Percentiles rank a stretch among this genome's conserved stretches.
These are phyloP conservation scores for Termitomyces sp. DNA, from an alignment of 768 basidiomycete species.

Conservation along the genomic window DNA sequence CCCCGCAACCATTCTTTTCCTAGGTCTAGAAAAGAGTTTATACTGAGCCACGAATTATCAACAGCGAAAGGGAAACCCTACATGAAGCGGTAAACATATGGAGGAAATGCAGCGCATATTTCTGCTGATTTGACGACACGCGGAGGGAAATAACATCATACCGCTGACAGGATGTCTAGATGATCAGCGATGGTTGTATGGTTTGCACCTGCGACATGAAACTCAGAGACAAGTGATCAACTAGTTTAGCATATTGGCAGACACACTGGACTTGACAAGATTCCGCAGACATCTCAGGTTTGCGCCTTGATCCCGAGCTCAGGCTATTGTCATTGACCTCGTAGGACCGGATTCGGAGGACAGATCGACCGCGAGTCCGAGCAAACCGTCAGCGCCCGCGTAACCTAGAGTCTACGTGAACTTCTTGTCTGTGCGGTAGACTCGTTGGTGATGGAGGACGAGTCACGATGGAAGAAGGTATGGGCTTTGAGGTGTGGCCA, in stretches of 20 bases:
- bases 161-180: slow-evolving; percentile 9
- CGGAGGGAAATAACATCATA: slow-evolving; percentile 10
- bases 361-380: slow-evolving; percentile 21
- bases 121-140: slow-evolving; percentile 17
- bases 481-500: slow-evolving; percentile 81
- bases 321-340: too few species aligned
- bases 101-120: slow-evolving; percentile 20
- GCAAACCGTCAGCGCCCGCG: slow-evolving; percentile 3
- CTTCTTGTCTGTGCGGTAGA: slow-evolving; percentile 64
- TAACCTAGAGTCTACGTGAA: slow-evolving; percentile 26
- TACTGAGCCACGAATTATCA: not conserved
- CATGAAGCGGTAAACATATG: slow-evolving; percentile 13
- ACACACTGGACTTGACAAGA: slow-evolving; percentile 17
- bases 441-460: slow-evolving; percentile 45
- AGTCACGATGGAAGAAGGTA: slow-evolving; percentile 46
- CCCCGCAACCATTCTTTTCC: slow-evolving; percentile 15
- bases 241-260: not conserved
- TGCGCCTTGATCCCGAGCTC: slow-evolving; percentile 18
- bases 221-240: not conserved
- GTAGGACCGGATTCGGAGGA: too few species aligned
- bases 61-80: not conserved
- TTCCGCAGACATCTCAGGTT: slow-evolving; percentile 19
- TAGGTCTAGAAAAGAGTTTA: slow-evolving; percentile 2
- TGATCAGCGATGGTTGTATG: slow-evolving; percentile 9
- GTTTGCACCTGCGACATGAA: slow-evolving; percentile 5